These are phyloP conservation scores for Azolla pinnata DNA, from an alignment of 75 land plant genomes.

Conservation along the genomic window DNA sequence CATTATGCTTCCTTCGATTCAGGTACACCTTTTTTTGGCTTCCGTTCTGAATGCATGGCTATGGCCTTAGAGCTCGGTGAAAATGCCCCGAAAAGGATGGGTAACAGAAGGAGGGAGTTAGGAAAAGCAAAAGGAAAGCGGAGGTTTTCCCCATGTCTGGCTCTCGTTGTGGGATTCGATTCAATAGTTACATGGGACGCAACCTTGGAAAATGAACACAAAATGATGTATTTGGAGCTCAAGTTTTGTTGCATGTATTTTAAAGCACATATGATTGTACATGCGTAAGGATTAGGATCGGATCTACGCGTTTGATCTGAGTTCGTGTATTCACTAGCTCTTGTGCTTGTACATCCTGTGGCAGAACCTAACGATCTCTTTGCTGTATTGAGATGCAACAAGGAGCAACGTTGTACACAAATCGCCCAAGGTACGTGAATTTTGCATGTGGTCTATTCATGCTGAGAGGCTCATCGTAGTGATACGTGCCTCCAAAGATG, in stretches of 20 bases:
- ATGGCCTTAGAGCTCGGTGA: not conserved
- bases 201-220: not conserved
- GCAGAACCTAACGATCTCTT: not conserved
- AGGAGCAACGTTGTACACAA: not conserved
- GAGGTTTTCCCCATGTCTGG: not conserved
- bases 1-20: not conserved
- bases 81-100: not conserved
- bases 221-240: not conserved
- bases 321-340: not conserved
- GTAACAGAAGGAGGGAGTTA: not conserved
- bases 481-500: not conserved
- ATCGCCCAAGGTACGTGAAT: not conserved
- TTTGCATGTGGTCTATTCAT: not conserved
- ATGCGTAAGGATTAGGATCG: not conserved
- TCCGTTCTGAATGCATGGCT: not conserved
- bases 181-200: not conserved
- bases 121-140: not conserved
- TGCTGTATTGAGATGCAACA: not conserved
- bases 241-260: no score
- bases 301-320: not conserved
- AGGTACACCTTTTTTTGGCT: not conserved
- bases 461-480: not conserved
- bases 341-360: not conserved
- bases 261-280: not conserved
- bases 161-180: not conserved